Conservation (phyloP, 495 filamentous ascomycete genomes). For the Annulohypoxylon nitens region DNA sequence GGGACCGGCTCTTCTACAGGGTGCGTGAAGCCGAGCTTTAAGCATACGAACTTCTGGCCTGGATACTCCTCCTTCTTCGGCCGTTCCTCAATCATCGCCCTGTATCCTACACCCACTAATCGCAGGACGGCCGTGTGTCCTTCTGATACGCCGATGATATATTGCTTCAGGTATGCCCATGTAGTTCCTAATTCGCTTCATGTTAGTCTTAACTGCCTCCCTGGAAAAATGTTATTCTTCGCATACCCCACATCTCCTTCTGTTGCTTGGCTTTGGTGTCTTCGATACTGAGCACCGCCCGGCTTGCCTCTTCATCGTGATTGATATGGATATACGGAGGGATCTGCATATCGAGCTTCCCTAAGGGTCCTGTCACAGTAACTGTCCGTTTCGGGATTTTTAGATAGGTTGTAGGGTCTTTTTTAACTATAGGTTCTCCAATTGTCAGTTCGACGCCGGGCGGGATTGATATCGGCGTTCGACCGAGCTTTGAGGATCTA, state of each 20-base stretch:
- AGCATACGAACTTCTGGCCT: constrained; percentile 86
- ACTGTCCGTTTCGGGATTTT: constrained; percentile 69
- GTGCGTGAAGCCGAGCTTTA: constrained; percentile 97
- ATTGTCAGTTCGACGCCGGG: constrained; percentile 81
- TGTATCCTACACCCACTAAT: constrained; percentile 96
- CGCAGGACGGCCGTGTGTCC: constrained; percentile 93
- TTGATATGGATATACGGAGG: constrained; percentile 78
- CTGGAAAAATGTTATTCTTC: background rate
- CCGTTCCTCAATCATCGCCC: constrained; percentile 86
- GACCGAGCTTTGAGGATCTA: constrained; percentile 83
- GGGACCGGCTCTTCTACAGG: constrained; percentile 90
- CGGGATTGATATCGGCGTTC: constrained; percentile 83
- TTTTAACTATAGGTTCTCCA: constrained; percentile 68
- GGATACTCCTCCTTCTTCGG: constrained; percentile 77
- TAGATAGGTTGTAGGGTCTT: constrained; percentile 64
- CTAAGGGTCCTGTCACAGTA: constrained; percentile 80
- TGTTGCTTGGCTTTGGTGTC: constrained; percentile 76
- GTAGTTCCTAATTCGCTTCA: constrained; percentile 73
- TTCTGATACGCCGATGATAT: constrained; percentile 93
- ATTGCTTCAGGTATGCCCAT: constrained; percentile 88
- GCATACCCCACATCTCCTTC: constrained; percentile 97
- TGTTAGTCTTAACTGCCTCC: constrained; percentile 35
- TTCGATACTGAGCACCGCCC: constrained; percentile 74
- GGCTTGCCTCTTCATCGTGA: constrained; percentile 69
- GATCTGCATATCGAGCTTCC: constrained; percentile 77